phyloP scores from a whole-genome alignment of 371 early-diverging fungal genomes.

The Haplosporangium sp. region DNA sequence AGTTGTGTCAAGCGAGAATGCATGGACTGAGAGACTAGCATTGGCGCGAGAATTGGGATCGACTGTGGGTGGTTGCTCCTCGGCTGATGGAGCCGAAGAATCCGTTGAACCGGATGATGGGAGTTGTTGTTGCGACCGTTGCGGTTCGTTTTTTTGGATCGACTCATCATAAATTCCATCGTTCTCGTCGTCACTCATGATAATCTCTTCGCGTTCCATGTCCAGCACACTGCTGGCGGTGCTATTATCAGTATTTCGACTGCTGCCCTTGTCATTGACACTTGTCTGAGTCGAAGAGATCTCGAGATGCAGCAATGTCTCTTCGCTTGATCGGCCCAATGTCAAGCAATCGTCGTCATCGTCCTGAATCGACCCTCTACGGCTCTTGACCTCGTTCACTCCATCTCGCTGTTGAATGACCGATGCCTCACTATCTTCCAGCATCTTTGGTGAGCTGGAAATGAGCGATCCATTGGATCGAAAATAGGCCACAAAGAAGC shows the following conservation, averaged over 20 bases:
- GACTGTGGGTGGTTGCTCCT: neutral
- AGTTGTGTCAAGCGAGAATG: constrained; percentile 50
- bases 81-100: neutral
- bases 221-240: constrained; percentile 14
- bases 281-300: neutral
- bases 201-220: constrained; percentile 17
- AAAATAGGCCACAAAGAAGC: constrained; percentile 54
- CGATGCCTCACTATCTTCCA: neutral
- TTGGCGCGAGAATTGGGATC: constrained; percentile 19
- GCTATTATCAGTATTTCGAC: constrained; percentile 5
- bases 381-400: constrained; percentile 21
- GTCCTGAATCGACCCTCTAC: constrained; percentile 12
- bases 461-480: constrained; percentile 34
- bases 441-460: constrained; percentile 11
- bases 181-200: constrained; percentile 4
- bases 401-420: constrained; percentile 3
- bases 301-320: constrained; percentile 19
- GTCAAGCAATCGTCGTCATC: constrained; percentile 3
- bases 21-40: constrained; percentile 44
- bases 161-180: neutral
- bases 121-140: neutral
- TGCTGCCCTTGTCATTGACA: neutral
- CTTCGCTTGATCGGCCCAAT: constrained; percentile 31
- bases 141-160: neutral
- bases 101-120: neutral